Conservation (phyloP, 2,329 filamentous ascomycete species). For the Botrytis aclada region DNA sequence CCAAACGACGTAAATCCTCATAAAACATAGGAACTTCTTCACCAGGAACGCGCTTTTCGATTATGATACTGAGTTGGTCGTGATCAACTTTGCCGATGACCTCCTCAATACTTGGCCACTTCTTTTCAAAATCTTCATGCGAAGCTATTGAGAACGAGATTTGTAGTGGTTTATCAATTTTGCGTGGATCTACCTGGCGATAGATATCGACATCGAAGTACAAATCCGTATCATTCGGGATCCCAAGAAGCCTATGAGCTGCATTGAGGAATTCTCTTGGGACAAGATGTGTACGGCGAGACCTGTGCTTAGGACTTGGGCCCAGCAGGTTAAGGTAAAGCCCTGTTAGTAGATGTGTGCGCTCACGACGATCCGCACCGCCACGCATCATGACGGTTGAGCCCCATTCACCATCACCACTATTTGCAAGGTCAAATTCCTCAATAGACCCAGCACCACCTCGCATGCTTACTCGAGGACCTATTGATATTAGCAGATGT, state of each 20-base stretch:
- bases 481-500: slow-evolving; percentile 2
- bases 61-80: slow-evolving; percentile 12
- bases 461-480: slow-evolving; percentile 3
- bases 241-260: not conserved
- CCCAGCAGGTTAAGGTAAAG: not conserved
- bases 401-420: not conserved
- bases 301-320: not conserved
- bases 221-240: not conserved
- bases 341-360: not conserved
- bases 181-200: slow-evolving; percentile 7
- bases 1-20: not conserved
- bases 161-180: slow-evolving; percentile 5
- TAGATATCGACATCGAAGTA: slow-evolving; percentile 9
- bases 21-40: not conserved
- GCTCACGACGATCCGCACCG: not conserved
- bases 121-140: not conserved
- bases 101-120: not conserved
- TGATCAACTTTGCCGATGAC: slow-evolving; percentile 11
- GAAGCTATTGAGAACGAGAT: not conserved
- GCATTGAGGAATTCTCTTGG: not conserved
- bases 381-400: slow-evolving; percentile 11
- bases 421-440: slow-evolving; percentile 2
- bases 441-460: slow-evolving; percentile 11
- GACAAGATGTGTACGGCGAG: slow-evolving; percentile 9
- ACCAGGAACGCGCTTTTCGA: not conserved